Evolutionary conservation across 2,329 filamentous ascomycete genomes (phyloP).

Genomic region (Arthrinium phaeospermum): DNA sequence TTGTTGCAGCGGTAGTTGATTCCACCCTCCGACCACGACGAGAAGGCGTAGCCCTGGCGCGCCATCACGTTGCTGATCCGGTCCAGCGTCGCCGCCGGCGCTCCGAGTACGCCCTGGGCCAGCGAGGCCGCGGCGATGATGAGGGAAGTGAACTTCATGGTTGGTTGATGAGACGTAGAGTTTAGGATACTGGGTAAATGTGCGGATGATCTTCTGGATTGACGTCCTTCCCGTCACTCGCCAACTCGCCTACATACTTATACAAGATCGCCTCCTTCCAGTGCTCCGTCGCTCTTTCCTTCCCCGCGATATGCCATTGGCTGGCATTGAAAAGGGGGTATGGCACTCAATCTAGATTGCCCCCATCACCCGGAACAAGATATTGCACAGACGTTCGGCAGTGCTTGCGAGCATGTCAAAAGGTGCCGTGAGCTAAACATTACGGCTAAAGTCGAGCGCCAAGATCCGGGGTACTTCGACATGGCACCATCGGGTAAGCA

Average conservation of each 20-base stretch:
- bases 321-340: not conserved
- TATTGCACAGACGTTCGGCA: not conserved
- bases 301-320: not conserved
- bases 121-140: conserved; percentile 30
- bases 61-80: not conserved
- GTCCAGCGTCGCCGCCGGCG: not conserved
- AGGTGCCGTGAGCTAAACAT: not conserved
- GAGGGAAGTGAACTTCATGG: not conserved
- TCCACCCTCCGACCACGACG: conserved; percentile 50
- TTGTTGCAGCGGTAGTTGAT: conserved; percentile 49
- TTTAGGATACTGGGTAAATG: not conserved
- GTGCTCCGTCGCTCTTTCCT: too few relatives aligned
- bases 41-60: conserved; percentile 45
- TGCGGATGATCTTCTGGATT: not conserved
- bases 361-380: not conserved
- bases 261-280: not conserved
- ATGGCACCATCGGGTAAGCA: not conserved
- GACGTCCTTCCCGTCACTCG: not conserved
- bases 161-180: not conserved
- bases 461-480: not conserved
- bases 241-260: not conserved
- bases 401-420: not conserved
- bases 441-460: not conserved
- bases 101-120: conserved; percentile 25
- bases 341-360: not conserved